Base-by-base conservation (phyloP, 2,329 filamentous ascomycete species). In the Fusarium protoensiforme region DNA sequence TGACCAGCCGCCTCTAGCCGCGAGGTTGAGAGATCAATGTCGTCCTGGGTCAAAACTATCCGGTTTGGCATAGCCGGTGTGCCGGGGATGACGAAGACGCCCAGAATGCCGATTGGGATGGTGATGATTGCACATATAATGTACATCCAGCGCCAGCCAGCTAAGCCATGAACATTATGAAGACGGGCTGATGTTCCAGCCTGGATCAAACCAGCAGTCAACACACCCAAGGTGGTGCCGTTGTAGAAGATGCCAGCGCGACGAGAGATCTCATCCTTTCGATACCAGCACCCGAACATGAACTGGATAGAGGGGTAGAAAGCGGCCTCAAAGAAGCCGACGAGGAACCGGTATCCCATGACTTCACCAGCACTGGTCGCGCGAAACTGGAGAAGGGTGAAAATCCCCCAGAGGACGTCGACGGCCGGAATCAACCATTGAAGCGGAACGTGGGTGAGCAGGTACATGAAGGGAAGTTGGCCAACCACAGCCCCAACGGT, bases 111-210 rank as follows among this genome's bases (percentile, higher is more conserved):
- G 5, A 90, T 80, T 0, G 87, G 87, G n/a, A 90, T 85, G 2
- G 88, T 90, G 66, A 90, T 87, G 11, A 90, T 64, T 3, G 86
- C 81, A 57, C 83, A 84, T 75, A 88, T 86, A 53, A 88, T 86
- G 72, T 88, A 90, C 81, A 90, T 87, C 88, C 88, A 90, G 18
- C 86, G 79, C 85, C 86, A 88, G 0, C 85, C 86, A 1, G 82
- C 82, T 0, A 87, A 79, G 0, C 86, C 86, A 29, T 84, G 77
- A 5, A 87, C 80, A 2, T 84, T 85, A 36, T 86, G 80, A 0
- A 87, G 79, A 1, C 81, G 76, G 1, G 79, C 71, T 1, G 82
- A 83, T 4, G 85, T 81, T 0, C 82, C 85, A 4, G 84, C 82
- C 69, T 85, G 84, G 58, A 89, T 86, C 16, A 89, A 78, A 1